phyloP scores from a whole-genome alignment of 495 filamentous ascomycete genomes.

The Daldinia grandis region DNA sequence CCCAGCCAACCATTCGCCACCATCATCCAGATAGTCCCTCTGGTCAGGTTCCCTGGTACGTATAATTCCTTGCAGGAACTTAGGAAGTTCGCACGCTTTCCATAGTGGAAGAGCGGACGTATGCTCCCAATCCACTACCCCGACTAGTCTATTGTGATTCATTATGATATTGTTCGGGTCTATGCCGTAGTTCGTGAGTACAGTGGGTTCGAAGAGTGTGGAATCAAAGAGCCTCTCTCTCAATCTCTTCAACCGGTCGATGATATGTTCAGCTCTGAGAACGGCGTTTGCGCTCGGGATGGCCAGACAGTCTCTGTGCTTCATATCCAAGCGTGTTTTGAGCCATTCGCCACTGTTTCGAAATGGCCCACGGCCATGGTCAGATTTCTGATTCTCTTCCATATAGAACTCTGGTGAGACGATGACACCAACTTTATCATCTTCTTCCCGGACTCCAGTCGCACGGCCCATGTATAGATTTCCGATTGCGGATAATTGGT shows the following conservation, averaged over 20 bases:
- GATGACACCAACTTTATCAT: not conserved
- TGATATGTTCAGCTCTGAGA: constrained; percentile 1
- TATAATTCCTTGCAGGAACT: constrained; percentile 2
- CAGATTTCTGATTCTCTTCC: not conserved
- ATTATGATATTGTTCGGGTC: constrained; percentile 1
- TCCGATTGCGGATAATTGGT: not conserved
- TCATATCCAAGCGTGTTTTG: not conserved
- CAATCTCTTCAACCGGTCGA: constrained; percentile 6
- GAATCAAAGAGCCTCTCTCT: constrained; percentile 2
- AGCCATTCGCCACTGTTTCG: constrained; percentile 5
- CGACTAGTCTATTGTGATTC: not conserved
- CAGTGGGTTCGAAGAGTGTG: not conserved
- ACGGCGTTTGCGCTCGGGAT: not conserved
- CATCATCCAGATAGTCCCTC: not conserved
- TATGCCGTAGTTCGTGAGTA: constrained; percentile 4
- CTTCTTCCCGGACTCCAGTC: not conserved
- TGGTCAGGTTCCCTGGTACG: not conserved
- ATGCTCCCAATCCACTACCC: constrained; percentile 10
- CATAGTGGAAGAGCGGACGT: constrained; percentile 5
- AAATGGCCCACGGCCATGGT: not conserved
- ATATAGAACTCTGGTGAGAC: constrained; percentile 13
- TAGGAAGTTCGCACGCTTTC: constrained; percentile 14
- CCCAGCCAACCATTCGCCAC: not conserved
- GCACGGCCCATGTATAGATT: constrained; percentile 2
- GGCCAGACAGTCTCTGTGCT: not conserved